Evolutionary conservation across 2,329 filamentous ascomycete genomes (phyloP).

Genomic region (Claviceps lovelessii): DNA sequence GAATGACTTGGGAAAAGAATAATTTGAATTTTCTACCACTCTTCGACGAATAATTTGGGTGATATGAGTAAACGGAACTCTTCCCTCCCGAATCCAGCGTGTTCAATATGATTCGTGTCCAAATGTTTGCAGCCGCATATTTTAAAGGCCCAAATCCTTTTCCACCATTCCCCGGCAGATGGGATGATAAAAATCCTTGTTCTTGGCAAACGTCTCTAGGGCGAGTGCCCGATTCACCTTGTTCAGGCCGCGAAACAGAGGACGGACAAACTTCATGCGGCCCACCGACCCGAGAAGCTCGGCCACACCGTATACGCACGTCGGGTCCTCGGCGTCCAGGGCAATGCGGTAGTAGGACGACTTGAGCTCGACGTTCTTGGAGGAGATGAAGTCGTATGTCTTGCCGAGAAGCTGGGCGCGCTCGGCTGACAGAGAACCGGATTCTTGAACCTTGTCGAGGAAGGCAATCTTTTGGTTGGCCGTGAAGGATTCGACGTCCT

Average conservation of each 20-base stretch:
- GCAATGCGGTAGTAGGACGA: conserved; percentile 68
- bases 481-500: conserved; percentile 60
- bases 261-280: conserved; percentile 92
- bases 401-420: conserved; percentile 59
- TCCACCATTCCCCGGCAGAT: conserved; percentile 78
- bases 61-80: not conserved
- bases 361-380: conserved; percentile 75
- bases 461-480: conserved; percentile 89
- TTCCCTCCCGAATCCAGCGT: not conserved
- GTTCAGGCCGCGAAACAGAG: conserved; percentile 64
- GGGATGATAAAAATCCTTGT: conserved; percentile 88
- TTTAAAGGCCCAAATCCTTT: conserved; percentile 53
- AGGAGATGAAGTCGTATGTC: conserved; percentile 58
- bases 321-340: conserved; percentile 56
- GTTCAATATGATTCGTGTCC: not conserved
- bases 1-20: conserved; percentile 11
- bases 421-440: conserved; percentile 45
- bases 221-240: conserved; percentile 63
- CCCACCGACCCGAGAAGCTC: conserved; percentile 70
- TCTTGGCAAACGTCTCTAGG: conserved; percentile 68
- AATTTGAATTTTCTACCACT: not conserved
- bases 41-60: not conserved
- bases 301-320: conserved; percentile 55
- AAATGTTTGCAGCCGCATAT: not conserved
- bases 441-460: conserved; percentile 60